phyloP scores from a whole-genome alignment of 2,329 filamentous ascomycete genomes.

The Chaetomium strumarium region DNA sequence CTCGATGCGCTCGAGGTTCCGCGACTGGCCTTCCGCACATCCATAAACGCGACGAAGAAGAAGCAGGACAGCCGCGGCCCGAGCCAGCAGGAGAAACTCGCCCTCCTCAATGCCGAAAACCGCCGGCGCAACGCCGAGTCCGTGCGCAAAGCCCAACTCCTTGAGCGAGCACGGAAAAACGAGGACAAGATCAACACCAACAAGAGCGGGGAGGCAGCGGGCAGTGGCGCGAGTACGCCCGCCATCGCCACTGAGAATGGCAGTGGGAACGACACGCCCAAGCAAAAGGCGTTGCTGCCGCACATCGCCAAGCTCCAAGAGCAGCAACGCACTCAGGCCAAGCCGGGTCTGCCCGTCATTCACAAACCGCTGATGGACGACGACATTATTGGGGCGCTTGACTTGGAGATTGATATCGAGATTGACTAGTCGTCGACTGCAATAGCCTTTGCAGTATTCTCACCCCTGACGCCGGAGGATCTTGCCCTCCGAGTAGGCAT shows the following conservation, averaged over 20 bases:
- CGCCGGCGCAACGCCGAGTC: slow-evolving; percentile 79
- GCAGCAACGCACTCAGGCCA: slow-evolving; percentile 41
- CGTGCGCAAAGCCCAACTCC: slow-evolving; percentile 83
- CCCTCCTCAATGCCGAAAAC: slow-evolving; percentile 77
- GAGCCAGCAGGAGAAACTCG: slow-evolving; percentile 74
- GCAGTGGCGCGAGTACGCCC: slow-evolving; percentile 41
- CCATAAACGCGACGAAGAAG: slow-evolving; percentile 46
- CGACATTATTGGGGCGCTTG: slow-evolving; percentile 83
- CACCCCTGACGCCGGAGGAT: not conserved
- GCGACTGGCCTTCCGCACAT: slow-evolving; percentile 68
- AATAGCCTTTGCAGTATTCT: not conserved
- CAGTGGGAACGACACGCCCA: slow-evolving; percentile 38
- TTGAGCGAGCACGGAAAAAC: slow-evolving; percentile 59
- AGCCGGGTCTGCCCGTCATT: slow-evolving; percentile 59
- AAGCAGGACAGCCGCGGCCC: slow-evolving; percentile 43
- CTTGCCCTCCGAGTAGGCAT: no score
- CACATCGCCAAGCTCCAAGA: slow-evolving; percentile 50
- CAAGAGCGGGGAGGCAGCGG: slow-evolving; percentile 38
- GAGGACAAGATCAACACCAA: not conserved
- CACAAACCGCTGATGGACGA: slow-evolving; percentile 82
- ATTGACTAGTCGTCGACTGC: slow-evolving; percentile 15
- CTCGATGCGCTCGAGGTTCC: slow-evolving; percentile 59
- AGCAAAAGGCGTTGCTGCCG: slow-evolving; percentile 34
- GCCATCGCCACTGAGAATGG: slow-evolving; percentile 18
- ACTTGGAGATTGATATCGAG: slow-evolving; percentile 82